phyloP scores from a whole-genome alignment of 139 green algal species.

The Pleodorina starrii region DNA sequence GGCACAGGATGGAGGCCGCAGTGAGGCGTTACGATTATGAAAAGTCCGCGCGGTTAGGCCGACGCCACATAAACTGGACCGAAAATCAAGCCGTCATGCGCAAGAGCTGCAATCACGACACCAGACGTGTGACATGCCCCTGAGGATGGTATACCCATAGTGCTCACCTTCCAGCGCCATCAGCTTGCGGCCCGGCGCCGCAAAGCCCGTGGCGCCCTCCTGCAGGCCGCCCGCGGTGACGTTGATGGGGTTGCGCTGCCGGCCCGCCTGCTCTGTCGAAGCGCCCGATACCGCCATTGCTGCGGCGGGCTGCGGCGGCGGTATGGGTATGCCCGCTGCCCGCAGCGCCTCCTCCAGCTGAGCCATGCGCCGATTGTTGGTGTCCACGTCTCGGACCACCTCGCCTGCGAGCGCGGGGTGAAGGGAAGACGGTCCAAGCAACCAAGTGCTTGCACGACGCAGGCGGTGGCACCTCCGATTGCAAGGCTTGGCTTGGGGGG shows the following conservation, averaged over 20 bases:
- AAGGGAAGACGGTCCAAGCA: too few species aligned
- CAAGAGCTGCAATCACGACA: background rate
- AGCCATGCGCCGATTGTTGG: background rate
- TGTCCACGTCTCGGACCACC: background rate
- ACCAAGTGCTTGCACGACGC: too few species aligned
- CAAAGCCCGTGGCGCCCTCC: background rate
- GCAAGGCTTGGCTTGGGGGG: too few species aligned
- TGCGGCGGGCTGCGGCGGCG: background rate
- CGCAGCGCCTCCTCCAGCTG: conserved; percentile 8
- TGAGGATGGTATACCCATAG: background rate
- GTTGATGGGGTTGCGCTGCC: conserved; percentile 23
- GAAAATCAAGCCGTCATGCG: background rate
- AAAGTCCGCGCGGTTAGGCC: too few species aligned
- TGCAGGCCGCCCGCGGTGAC: background rate
- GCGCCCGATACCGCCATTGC: background rate
- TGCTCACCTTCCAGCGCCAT: background rate
- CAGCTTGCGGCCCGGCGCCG: background rate
- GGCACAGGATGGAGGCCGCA: background rate
- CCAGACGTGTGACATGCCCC: too few species aligned
- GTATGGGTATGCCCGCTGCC: background rate
- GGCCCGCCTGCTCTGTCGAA: background rate
- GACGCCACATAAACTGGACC: background rate
- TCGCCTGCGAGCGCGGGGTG: conserved; percentile 14
- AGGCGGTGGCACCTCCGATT: too few species aligned
- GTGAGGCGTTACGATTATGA: background rate